A percentile compares a stretch with the other conserved stretches of the same genome.
phyloP scores from a whole-genome alignment of 192 early-diverging fungal genomes.

The Linnemannia schmuckeri region DNA sequence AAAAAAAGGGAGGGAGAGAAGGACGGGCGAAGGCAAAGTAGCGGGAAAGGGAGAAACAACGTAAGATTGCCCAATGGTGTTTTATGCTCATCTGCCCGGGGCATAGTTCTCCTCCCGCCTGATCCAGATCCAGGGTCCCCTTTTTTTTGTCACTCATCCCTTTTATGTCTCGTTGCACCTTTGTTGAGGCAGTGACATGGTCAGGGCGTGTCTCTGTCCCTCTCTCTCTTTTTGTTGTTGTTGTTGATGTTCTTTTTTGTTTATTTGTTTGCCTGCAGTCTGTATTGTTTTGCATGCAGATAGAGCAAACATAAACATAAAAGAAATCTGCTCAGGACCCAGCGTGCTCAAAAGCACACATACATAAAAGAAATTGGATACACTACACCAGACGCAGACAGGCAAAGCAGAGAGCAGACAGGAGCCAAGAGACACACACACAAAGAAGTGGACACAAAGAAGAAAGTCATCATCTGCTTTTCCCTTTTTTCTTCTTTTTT shows the following conservation, averaged over 20 bases:
- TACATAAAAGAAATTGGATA: too few relatives aligned
- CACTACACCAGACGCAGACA: neutral
- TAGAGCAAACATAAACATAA: too few relatives aligned
- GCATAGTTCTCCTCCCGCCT: neutral
- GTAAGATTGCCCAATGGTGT: neutral
- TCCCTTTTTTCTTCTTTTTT: neutral
- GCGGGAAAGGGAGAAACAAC: neutral
- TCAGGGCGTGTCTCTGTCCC: neutral
- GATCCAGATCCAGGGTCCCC: slow-evolving; percentile 6
- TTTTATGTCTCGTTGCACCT: neutral
- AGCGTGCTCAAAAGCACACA: too few relatives aligned
- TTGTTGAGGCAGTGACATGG: neutral
- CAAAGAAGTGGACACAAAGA: neutral
- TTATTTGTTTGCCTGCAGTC: too few relatives aligned
- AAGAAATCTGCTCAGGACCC: too few relatives aligned
- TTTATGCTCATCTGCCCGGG: neutral
- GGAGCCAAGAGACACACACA: neutral
- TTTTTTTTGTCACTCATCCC: neutral
- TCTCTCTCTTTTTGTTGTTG: too few relatives aligned
- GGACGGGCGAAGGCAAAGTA: neutral
- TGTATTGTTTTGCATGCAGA: too few relatives aligned
- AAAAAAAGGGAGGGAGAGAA: neutral
- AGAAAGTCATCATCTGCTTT: neutral
- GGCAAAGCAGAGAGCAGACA: neutral
- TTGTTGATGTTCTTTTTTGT: too few relatives aligned